These are phyloP conservation scores for Ceratocystis destructans DNA, from an alignment of 2,329 filamentous ascomycete species.

Conservation along the genomic window DNA sequence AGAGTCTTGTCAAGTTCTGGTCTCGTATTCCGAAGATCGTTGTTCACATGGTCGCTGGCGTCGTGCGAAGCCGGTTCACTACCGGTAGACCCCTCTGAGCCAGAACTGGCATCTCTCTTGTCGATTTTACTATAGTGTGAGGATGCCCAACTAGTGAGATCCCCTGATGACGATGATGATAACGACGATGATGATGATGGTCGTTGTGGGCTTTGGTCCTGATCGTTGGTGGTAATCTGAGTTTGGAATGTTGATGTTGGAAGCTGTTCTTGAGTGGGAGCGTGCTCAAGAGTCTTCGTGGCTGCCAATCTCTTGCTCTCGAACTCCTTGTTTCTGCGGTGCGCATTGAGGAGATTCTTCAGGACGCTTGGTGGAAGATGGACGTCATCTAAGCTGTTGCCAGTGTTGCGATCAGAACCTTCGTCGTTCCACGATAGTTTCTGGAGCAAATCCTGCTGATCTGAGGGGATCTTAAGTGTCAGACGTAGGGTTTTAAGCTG, in stretches of 20 bases:
- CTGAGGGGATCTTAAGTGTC: background rate
- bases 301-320: background rate
- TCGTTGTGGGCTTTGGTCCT: background rate
- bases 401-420: background rate
- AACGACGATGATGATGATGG: background rate
- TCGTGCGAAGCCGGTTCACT: background rate
- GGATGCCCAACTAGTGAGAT: too few relatives aligned
- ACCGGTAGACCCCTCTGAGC: background rate
- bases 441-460: conserved; percentile 11
- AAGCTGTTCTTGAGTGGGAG: background rate
- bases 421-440: conserved; percentile 2
- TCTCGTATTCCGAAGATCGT: background rate
- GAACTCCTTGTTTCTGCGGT: background rate
- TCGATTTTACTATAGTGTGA: too few relatives aligned
- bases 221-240: background rate
- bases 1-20: background rate
- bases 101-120: too few relatives aligned
- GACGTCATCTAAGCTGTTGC: conserved; percentile 10
- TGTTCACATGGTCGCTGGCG: background rate
- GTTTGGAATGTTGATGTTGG: background rate
- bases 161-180: too few relatives aligned
- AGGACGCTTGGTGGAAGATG: conserved; percentile 8
- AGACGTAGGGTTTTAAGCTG: background rate
- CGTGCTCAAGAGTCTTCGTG: background rate
- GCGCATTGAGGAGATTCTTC: conserved; percentile 4